A percentile compares a stretch with the other conserved stretches of the same genome.
Conservation (phyloP, 495 filamentous ascomycete genomes). For the Aspergillus ellipticus region DNA sequence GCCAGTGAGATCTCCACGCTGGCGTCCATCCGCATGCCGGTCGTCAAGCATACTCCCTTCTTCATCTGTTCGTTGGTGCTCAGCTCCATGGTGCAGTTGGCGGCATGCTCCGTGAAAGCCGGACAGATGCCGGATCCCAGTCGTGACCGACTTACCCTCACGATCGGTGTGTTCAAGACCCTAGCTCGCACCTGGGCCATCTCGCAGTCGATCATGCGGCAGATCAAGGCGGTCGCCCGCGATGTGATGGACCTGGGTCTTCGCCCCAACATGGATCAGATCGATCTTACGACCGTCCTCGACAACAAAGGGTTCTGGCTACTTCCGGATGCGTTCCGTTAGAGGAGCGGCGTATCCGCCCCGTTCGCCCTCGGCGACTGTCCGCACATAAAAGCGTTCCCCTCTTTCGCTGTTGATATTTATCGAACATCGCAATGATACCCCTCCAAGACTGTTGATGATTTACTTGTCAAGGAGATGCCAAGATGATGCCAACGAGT, state of each 20-base stretch:
- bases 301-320: slow-evolving; percentile 41
- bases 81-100: slow-evolving; percentile 56
- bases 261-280: slow-evolving; percentile 39
- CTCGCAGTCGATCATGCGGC: slow-evolving; percentile 65
- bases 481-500: background rate
- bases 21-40: slow-evolving; percentile 68
- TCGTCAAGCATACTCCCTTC: slow-evolving; percentile 79
- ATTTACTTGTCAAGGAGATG: background rate
- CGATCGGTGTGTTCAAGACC: slow-evolving; percentile 76
- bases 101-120: slow-evolving; percentile 66
- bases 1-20: slow-evolving; percentile 75
- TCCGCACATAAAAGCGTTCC: background rate
- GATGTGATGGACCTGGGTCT: slow-evolving; percentile 46
- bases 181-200: slow-evolving; percentile 74
- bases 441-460: slow-evolving; percentile 3
- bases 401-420: slow-evolving; percentile 2
- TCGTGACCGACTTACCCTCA: slow-evolving; percentile 74
- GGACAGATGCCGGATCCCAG: slow-evolving; percentile 64
- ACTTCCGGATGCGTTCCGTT: slow-evolving; percentile 11
- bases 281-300: slow-evolving; percentile 38
- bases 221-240: slow-evolving; percentile 57
- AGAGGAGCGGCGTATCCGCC: background rate
- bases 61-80: slow-evolving; percentile 76
- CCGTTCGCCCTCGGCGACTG: background rate
- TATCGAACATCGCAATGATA: slow-evolving; percentile 2